A percentile compares a stretch with the other conserved stretches of the same genome.
phyloP scores from a whole-genome alignment of 306 rosid species.

The Hippophae tibetana region DNA sequence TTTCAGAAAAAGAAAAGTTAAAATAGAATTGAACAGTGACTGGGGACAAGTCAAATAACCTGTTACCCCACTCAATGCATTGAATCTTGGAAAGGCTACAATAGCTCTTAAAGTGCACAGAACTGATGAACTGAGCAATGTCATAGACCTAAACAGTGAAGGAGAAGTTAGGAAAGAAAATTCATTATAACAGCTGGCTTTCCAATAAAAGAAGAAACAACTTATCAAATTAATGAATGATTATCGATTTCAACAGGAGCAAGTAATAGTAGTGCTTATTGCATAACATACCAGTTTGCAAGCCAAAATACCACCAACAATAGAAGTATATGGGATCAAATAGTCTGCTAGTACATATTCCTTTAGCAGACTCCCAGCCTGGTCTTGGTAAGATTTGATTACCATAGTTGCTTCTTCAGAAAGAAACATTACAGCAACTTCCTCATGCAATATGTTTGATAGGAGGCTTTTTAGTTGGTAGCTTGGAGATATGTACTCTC shows the following conservation, averaged over 20 bases:
- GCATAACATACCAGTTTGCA: constrained; percentile 39
- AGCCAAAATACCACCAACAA: constrained; percentile 42
- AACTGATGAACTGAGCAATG: constrained; percentile 41
- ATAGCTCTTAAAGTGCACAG: constrained; percentile 39
- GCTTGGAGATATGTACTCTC: no score
- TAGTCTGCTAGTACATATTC: constrained; percentile 40
- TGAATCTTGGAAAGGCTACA: constrained; percentile 48
- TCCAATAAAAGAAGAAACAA: background rate
- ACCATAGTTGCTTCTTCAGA: constrained; percentile 31
- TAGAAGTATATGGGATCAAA: constrained; percentile 33
- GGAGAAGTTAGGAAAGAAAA: background rate
- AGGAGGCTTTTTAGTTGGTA: constrained; percentile 1
- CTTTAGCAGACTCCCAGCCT: constrained; percentile 31
- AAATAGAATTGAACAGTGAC: background rate
- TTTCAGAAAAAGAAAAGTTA: background rate
- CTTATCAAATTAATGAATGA: no score
- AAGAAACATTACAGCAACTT: constrained; percentile 17
- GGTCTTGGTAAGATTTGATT: constrained; percentile 46
- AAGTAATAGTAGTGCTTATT: no score
- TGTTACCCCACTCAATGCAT: constrained; percentile 50
- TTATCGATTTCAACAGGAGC: no score
- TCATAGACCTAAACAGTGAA: constrained; percentile 33
- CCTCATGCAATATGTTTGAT: constrained; percentile 13
- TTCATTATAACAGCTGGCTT: background rate
- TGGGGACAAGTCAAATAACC: constrained; percentile 24